Percentiles rank a stretch among this genome's conserved stretches.
These are phyloP conservation scores for Amanita polypyramis DNA, from an alignment of 768 basidiomycete species.

Conservation along the genomic window DNA sequence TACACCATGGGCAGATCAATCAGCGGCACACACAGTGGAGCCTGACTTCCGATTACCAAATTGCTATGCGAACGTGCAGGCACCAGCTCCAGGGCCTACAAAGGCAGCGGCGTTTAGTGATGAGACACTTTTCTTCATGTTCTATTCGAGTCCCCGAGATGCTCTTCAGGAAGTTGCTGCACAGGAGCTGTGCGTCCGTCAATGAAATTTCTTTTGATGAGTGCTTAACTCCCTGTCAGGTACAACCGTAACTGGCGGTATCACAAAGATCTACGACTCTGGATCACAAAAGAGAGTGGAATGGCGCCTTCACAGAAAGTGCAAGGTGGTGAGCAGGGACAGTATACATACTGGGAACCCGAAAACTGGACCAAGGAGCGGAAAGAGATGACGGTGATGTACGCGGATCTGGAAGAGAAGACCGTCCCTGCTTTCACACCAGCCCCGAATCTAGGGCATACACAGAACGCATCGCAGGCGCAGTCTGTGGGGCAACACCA, in stretches of 20 bases:
- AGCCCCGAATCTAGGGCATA: conserved; percentile 35
- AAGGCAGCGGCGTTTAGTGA: conserved; percentile 86
- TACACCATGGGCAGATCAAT: conserved; percentile 93
- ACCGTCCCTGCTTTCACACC: conserved; percentile 48
- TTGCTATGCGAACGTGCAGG: conserved; percentile 84
- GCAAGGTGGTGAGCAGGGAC: conserved; percentile 74
- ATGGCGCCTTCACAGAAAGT: conserved; percentile 69
- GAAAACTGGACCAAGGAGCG: conserved; percentile 70
- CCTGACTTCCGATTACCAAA: conserved; percentile 86
- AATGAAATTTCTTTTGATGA: background rate
- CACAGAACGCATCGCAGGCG: conserved; percentile 19
- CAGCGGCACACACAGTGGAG: conserved; percentile 76
- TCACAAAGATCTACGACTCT: conserved; percentile 81
- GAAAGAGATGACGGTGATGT: conserved; percentile 69
- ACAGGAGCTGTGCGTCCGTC: conserved; percentile 71
- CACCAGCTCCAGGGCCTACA: conserved; percentile 70
- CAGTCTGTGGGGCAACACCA: conserved; percentile 13
- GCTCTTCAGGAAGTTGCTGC: conserved; percentile 90
- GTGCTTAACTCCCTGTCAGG: conserved; percentile 28
- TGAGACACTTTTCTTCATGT: conserved; percentile 97
- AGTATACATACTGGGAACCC: conserved; percentile 86
- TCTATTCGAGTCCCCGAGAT: conserved; percentile 90
- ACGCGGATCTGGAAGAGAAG: conserved; percentile 69
- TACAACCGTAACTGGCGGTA: conserved; percentile 95
- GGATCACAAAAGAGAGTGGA: conserved; percentile 84